phyloP scores from a whole-genome alignment of 1,284 basidiomycete species.

The Mycosarcoma maydis region DNA sequence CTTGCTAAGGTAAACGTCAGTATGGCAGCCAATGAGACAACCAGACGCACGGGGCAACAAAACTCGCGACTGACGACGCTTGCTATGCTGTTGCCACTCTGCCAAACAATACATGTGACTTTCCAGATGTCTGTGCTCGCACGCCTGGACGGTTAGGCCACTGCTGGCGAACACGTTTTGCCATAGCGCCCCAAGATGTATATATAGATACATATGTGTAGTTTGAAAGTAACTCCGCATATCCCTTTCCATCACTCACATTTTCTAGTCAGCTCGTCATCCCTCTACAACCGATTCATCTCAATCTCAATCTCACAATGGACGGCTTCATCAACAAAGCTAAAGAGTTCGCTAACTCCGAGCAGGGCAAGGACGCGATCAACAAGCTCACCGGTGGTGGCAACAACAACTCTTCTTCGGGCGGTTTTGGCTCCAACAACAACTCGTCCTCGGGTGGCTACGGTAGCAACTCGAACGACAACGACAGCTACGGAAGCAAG shows the following conservation, averaged over 20 bases:
- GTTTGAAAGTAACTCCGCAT: too few relatives aligned
- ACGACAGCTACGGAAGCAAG: constrained; percentile 3
- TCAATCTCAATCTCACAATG: constrained; percentile 37
- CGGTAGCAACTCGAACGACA: constrained; percentile 11
- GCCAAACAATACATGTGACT: neutral
- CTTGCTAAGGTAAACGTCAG: too few relatives aligned
- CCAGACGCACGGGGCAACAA: too few relatives aligned
- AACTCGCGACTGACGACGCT: too few relatives aligned
- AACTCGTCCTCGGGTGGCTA: constrained; percentile 8
- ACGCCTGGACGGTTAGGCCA: too few relatives aligned
- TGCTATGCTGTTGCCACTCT: neutral
- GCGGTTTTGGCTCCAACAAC: constrained; percentile 34
- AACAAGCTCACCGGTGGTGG: constrained; percentile 44
- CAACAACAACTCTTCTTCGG: constrained; percentile 26
- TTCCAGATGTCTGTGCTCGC: too few relatives aligned
- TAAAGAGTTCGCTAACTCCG: constrained; percentile 52
- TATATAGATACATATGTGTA: too few relatives aligned
- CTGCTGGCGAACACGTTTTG: neutral
- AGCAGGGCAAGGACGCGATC: constrained; percentile 49
- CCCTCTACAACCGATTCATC: too few relatives aligned
- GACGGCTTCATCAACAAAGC: constrained; percentile 58
- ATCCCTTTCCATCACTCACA: too few relatives aligned
- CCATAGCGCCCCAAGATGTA: too few relatives aligned
- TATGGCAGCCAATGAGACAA: constrained; percentile 6
- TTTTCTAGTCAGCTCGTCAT: too few relatives aligned